A percentile compares a stretch with the other conserved stretches of the same genome.
phyloP scores from a whole-genome alignment of 441 rosid species.

The Sinapis alba region DNA sequence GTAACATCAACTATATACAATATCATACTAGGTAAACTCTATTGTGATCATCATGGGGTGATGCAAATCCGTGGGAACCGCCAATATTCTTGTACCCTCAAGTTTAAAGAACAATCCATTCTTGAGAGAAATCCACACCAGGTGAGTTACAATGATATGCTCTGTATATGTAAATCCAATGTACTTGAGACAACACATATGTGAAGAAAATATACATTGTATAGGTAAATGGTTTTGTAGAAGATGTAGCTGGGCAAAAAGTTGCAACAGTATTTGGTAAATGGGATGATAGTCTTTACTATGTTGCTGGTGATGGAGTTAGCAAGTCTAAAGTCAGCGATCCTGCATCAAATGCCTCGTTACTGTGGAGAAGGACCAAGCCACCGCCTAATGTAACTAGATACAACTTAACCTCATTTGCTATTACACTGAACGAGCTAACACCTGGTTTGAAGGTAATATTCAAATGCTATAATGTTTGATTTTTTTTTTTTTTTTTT shows the following conservation, averaged over 20 bases:
- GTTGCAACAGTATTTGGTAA: background rate
- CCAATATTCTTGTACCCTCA: conserved; percentile 78
- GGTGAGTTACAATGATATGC: conserved; percentile 43
- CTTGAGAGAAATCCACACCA: conserved; percentile 91
- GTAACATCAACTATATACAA: conserved; percentile 86
- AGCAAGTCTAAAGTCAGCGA: conserved; percentile 59
- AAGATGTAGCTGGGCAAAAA: background rate
- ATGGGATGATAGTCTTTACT: conserved; percentile 85
- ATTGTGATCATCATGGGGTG: conserved; percentile 86
- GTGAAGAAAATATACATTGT: background rate
- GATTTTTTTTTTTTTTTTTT: no score
- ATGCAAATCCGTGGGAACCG: conserved; percentile 81
- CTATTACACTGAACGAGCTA: conserved; percentile 82
- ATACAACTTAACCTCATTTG: conserved; percentile 66
- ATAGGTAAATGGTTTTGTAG: conserved; percentile 41
- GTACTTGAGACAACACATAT: background rate
- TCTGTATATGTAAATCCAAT: background rate
- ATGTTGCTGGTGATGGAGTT: conserved; percentile 50
- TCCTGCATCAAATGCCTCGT: conserved; percentile 46
- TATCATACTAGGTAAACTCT: conserved; percentile 84
- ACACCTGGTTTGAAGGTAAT: conserved; percentile 78
- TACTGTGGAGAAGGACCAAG: conserved; percentile 78
- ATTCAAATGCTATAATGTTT: conserved; percentile 8
- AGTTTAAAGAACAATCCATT: conserved; percentile 87
- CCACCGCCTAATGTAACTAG: conserved; percentile 51